Conservation (phyloP, 768 basidiomycete genomes). For the Naganishia friedmannii region DNA sequence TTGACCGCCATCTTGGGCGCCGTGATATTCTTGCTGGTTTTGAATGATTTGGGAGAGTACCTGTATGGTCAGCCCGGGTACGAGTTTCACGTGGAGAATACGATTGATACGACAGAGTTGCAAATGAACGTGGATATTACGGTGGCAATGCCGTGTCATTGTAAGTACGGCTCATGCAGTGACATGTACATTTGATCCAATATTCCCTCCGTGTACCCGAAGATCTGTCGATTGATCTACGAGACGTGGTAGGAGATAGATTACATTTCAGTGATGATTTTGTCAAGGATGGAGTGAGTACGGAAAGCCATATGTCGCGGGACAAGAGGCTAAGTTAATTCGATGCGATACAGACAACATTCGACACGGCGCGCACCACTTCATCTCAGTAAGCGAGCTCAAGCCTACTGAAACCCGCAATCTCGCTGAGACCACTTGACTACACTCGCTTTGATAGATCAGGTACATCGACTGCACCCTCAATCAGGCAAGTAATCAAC, state of each 20-base stretch:
- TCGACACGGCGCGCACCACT: conserved; percentile 78
- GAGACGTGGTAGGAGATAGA: conserved; percentile 91
- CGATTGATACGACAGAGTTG: conserved; percentile 61
- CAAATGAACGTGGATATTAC: conserved; percentile 87
- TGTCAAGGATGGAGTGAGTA: conserved; percentile 72
- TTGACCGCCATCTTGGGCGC: conserved; percentile 43
- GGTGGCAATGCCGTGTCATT: conserved; percentile 87
- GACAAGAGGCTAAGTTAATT: not conserved
- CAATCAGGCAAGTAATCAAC: conserved; percentile 43
- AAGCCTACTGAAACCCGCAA: conserved; percentile 54
- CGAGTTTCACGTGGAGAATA: conserved; percentile 78
- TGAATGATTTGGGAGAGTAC: conserved; percentile 83
- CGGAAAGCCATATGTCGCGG: conserved; percentile 21
- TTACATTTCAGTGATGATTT: conserved; percentile 76
- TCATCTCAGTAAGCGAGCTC: conserved; percentile 16
- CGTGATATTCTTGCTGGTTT: conserved; percentile 47
- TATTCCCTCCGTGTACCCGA: not conserved
- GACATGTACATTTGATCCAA: not conserved
- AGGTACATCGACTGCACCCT: conserved; percentile 34
- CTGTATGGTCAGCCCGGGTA: conserved; percentile 91
- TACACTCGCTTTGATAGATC: not conserved
- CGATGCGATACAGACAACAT: conserved; percentile 54
- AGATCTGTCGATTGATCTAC: conserved; percentile 83
- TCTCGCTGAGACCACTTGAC: not conserved
- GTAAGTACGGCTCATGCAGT: conserved; percentile 57